A percentile compares a stretch with the other conserved stretches of the same genome.
Conservation (phyloP, 2,329 filamentous ascomycete species). For the Stachybotrys elegans region DNA sequence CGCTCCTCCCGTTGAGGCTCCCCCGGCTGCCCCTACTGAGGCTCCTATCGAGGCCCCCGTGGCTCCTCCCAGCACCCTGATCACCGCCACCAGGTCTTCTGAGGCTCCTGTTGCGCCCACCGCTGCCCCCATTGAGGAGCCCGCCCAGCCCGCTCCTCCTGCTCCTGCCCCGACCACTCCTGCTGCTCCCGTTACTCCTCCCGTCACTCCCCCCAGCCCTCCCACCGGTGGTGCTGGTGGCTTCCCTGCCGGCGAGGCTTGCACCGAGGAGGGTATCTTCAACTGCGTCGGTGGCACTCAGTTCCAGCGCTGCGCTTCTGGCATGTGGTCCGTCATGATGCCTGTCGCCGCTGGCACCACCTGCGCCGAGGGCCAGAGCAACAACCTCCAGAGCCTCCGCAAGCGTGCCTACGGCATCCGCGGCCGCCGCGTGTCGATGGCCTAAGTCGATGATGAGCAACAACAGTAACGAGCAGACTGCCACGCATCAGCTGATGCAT, state of each 20-base stretch:
- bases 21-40: conserved; percentile 10
- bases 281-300: conserved; percentile 50
- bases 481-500: no score
- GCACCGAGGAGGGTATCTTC: conserved; percentile 51
- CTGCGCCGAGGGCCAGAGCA: conserved; percentile 32
- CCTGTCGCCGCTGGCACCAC: conserved; percentile 48
- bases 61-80: conserved; percentile 15
- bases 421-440: not conserved
- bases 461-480: no score
- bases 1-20: conserved; percentile 22
- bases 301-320: conserved; percentile 60
- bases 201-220: conserved; percentile 15
- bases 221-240: conserved; percentile 14
- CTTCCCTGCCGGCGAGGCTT: conserved; percentile 34
- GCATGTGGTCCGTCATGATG: conserved; percentile 45
- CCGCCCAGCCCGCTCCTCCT: conserved; percentile 7
- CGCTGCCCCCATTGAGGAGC: conserved; percentile 8
- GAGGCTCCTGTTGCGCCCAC: conserved; percentile 9
- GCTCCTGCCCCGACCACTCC: conserved; percentile 3
- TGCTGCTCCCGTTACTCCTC: conserved; percentile 4
- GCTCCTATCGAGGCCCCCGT: conserved; percentile 4
- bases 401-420: conserved; percentile 1
- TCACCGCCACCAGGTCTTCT: conserved; percentile 17
- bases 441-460: no score
- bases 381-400: conserved; percentile 16